Base-by-base conservation (phyloP, 768 basidiomycete species). In the Trametes punicea region DNA sequence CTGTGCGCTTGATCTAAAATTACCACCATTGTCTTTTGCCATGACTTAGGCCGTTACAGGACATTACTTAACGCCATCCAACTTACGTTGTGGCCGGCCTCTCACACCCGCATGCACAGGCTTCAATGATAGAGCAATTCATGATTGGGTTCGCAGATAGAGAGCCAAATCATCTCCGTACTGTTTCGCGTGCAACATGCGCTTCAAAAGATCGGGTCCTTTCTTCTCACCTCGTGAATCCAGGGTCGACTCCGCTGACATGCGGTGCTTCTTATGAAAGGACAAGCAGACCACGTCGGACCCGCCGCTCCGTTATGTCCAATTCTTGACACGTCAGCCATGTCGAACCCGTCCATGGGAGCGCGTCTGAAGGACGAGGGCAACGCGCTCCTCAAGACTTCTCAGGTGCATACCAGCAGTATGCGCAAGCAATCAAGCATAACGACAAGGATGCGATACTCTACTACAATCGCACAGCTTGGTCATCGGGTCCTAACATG, bases 391-490 rank as follows among this genome's bases (percentile, higher is more conserved):
- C 73, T 73, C 56, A 71, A 30, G 59, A 74, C 25, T 75, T 71
- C 55, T 46, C 55, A 16, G 69, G 61, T 5, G 77, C 76, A 6
- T 69, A 71, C 51, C 47, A 65, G 6, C 77, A 76, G 52, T 80
- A 77, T 58, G 67, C 73, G 1, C 69, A 73, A 44, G 78, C 76
- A 9, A 76, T 80, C 58, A 67, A 67, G 46, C 64, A 67, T 52
- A 70, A 74, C 31, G 69, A 69, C 8, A 62, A 64, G 18, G 76
- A 77, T 58, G 73, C 76, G 0, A 62, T 80, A 4, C 64, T 78
- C 16, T 77, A 73, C 57, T 70, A 73, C 21, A 80, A 80, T 62
- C 74, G 77, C 15, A 75, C 78, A 3, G 78, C 77, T n/a, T 71
- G 71, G 47, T 64, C 64, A 33, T 54, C 75, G 30, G 67, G 65